Percentiles rank a stretch among this genome's conserved stretches.
phyloP scores from a whole-genome alignment of 495 filamentous ascomycete species.

The Choiromyces venosus region DNA sequence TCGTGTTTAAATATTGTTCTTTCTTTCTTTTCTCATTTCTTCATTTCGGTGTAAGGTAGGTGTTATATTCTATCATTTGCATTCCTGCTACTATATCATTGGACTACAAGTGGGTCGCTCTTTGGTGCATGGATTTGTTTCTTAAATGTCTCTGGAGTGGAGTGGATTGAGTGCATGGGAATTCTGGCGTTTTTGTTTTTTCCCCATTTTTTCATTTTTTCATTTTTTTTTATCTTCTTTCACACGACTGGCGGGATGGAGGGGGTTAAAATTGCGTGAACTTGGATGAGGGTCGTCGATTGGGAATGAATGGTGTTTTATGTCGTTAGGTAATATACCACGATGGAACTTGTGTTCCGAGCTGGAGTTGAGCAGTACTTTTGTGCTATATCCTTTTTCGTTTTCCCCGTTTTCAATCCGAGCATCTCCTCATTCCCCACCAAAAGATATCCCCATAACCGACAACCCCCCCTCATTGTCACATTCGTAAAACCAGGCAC shows the following conservation, averaged over 20 bases:
- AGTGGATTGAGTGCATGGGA: slow-evolving; percentile 3
- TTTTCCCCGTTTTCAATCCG: slow-evolving; percentile 19
- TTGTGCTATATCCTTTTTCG: slow-evolving; percentile 27
- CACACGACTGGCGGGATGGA: background rate
- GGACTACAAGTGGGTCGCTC: background rate
- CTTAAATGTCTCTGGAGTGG: background rate
- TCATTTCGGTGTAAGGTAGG: background rate
- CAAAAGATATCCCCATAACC: background rate
- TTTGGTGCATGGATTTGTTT: background rate
- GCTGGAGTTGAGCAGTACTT: background rate
- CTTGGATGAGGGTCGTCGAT: background rate
- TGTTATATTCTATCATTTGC: slow-evolving; percentile 22
- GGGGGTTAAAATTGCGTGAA: background rate
- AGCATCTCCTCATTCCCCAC: background rate
- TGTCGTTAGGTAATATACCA: background rate
- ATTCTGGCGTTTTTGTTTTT: slow-evolving; percentile 6
- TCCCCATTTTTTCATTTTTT: background rate
- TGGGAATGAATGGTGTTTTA: background rate
- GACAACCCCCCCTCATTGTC: background rate
- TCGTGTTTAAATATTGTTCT: background rate
- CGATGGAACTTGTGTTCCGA: background rate
- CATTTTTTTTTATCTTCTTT: background rate
- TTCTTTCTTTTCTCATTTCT: background rate
- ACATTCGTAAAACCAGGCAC: background rate
- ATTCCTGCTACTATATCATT: slow-evolving; percentile 11